Evolutionary conservation across 192 early-diverging fungal genomes (phyloP).

Genomic region (Backusella circina): DNA sequence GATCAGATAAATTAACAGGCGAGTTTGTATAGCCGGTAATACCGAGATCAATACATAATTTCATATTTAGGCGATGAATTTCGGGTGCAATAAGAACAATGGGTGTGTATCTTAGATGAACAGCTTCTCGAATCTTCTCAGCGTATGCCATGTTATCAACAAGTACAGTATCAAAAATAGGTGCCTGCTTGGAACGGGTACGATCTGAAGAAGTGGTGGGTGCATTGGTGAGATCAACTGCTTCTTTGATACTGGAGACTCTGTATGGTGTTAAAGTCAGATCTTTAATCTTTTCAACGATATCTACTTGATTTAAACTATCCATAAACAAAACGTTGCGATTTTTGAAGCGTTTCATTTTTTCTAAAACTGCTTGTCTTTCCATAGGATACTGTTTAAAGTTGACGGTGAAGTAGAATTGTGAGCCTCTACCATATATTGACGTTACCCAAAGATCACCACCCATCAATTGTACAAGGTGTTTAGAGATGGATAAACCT

Average conservation of each 20-base stretch:
- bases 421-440: slow-evolving; percentile 62
- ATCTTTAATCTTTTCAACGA: slow-evolving; percentile 47
- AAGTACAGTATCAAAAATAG: slow-evolving; percentile 66
- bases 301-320: slow-evolving; percentile 40
- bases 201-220: slow-evolving; percentile 27
- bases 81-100: slow-evolving; percentile 66
- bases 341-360: slow-evolving; percentile 50
- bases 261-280: slow-evolving; percentile 47
- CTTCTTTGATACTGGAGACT: slow-evolving; percentile 46
- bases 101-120: slow-evolving; percentile 64
- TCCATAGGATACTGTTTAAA: slow-evolving; percentile 42
- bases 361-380: slow-evolving; percentile 36
- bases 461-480: slow-evolving; percentile 72
- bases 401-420: slow-evolving; percentile 71
- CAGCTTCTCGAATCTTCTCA: slow-evolving; percentile 58
- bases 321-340: slow-evolving; percentile 61
- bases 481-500: slow-evolving; percentile 78
- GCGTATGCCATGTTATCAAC: slow-evolving; percentile 62
- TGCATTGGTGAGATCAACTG: slow-evolving; percentile 33
- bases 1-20: slow-evolving; percentile 56
- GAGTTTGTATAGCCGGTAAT: slow-evolving; percentile 71
- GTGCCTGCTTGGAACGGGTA: slow-evolving; percentile 8
- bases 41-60: slow-evolving; percentile 63
- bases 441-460: slow-evolving; percentile 77
- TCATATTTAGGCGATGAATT: slow-evolving; percentile 61